Evolutionary conservation across 2,329 filamentous ascomycete genomes (phyloP), one percentile per base, ranked within the genome.

Genomic region (Daldinia sp.): DNA sequence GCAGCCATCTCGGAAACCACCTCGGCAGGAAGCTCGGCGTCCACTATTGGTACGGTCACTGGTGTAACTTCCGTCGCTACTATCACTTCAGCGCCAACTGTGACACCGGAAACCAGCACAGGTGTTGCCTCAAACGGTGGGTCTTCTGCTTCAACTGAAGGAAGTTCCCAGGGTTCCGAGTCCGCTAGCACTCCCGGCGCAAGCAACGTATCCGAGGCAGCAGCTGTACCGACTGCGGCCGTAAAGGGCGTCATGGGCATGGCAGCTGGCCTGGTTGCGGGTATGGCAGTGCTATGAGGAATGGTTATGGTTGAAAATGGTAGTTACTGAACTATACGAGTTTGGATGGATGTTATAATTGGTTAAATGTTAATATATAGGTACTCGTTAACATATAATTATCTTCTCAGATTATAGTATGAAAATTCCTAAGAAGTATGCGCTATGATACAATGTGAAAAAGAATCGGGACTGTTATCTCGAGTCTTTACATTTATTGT

Each of bases 181-280:
- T 53, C 63, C n/a, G 45, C 57, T 7, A 58, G 50, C 17, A 25
- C 50, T 41, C 30, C 50, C 23, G 29, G 47, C 17, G 32, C 63
- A 6, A 68, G 41, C 45, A 70, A 55, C 23, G 57, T 64, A 19
- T 62, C 68, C 8, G 58, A 64, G 27, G 66, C 30, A 9, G 70
- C 66, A 13, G 65, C 65, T 35, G 29, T 64, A 32, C 68, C 70
- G 11, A 71, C 67, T 2, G 68, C 56, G 8, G 66, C 41, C 25
- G 49, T 61, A 1, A 72, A 68, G 61, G 68, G 68, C 27, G 66
- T 48, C 5, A 27, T 72, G 8, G 68, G 70, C n/a, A 39, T 63
- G 10, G 52, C 59, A 7, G 68, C 64, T 43, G 71, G 71, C 43
- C 19, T 72, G 11, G 63, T 54, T 2, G 64, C 63, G 10, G 70